phyloP scores from a whole-genome alignment of 345 rosid species.

The Jatropha curcas region DNA sequence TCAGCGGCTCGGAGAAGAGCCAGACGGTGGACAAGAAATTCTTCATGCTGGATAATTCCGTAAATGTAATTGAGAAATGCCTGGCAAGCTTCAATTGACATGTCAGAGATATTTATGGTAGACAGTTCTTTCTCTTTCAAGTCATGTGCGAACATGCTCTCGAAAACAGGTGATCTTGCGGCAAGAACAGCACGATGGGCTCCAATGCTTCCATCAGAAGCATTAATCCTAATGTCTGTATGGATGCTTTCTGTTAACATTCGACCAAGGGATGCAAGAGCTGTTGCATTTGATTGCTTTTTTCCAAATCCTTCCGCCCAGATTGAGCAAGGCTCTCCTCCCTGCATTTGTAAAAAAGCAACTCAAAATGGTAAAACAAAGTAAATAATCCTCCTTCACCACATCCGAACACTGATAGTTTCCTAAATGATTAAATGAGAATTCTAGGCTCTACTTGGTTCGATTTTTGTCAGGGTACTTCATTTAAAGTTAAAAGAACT shows the following conservation, averaged over 20 bases:
- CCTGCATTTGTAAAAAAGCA: conserved; percentile 40
- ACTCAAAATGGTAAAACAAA: neutral
- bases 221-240: conserved; percentile 70
- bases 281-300: conserved; percentile 51
- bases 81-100: conserved; percentile 78
- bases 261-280: conserved; percentile 64
- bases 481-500: no score
- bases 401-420: no score
- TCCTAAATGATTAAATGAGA: neutral
- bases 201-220: conserved; percentile 76
- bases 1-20: conserved; percentile 83
- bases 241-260: conserved; percentile 88
- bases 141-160: conserved; percentile 81
- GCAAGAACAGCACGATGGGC: conserved; percentile 93
- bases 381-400: conserved; percentile 6
- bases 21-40: conserved; percentile 70
- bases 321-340: conserved; percentile 69
- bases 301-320: conserved; percentile 64
- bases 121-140: conserved; percentile 90
- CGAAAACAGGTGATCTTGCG: conserved; percentile 86
- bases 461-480: no score
- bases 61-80: conserved; percentile 78
- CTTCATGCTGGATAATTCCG: conserved; percentile 67
- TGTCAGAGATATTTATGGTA: conserved; percentile 68
- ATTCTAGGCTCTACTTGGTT: neutral